These are phyloP conservation scores for Colletotrichum endophyticum DNA, from an alignment of 2,329 filamentous ascomycete genomes.

Conservation along the genomic window DNA sequence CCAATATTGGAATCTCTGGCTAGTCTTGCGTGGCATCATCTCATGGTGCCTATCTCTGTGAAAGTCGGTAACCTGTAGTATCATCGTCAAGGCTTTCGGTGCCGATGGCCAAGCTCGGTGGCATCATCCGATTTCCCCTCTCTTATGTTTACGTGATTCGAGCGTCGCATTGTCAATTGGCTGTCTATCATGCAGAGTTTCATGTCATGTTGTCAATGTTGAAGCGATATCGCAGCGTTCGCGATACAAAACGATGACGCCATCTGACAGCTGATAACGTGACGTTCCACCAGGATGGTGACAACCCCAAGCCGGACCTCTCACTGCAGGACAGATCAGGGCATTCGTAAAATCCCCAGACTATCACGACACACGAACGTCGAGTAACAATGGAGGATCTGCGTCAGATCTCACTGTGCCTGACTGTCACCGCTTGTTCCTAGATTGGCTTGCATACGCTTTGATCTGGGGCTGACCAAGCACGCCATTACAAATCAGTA, in stretches of 20 bases:
- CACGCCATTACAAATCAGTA: constrained; percentile 14
- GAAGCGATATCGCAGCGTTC: background rate
- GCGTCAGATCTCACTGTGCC: background rate
- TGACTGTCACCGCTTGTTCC: constrained; percentile 1
- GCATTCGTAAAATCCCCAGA: background rate
- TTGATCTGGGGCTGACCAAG: background rate
- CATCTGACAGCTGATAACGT: constrained; percentile 5
- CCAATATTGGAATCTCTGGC: rapidly evolving
- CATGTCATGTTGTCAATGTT: background rate
- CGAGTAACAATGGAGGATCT: background rate
- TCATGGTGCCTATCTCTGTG: background rate
- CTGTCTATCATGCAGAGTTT: no score
- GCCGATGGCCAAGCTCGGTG: background rate
- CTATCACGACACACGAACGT: background rate
- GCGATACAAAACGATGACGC: background rate
- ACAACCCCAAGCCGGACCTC: background rate
- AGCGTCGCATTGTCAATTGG: background rate
- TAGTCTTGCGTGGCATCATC: background rate
- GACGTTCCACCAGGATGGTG: constrained; percentile 5
- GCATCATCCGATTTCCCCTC: background rate
- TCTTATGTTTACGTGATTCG: background rate
- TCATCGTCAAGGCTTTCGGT: background rate
- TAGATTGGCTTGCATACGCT: background rate
- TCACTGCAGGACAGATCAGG: background rate
- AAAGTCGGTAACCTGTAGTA: background rate